Percentiles rank a stretch among this genome's conserved stretches.
These are phyloP conservation scores for Trichodelitschia bisporula DNA, from an alignment of 495 filamentous ascomycete genomes.

Conservation along the genomic window DNA sequence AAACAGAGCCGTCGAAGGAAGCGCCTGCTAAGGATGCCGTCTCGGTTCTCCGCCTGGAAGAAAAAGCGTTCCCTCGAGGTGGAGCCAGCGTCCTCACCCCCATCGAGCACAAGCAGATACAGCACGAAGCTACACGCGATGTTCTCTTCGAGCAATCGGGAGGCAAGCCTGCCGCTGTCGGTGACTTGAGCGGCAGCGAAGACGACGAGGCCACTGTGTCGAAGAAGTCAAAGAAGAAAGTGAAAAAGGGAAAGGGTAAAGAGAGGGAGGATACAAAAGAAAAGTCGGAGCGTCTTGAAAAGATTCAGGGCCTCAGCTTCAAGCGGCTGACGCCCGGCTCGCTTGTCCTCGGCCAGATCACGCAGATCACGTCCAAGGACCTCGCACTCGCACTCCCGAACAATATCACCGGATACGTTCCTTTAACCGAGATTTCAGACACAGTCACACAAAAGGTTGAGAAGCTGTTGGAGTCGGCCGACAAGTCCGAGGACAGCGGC, in stretches of 20 bases:
- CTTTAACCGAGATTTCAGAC: conserved; percentile 74
- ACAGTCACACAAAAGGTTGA: conserved; percentile 42
- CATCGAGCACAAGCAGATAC: conserved; percentile 86
- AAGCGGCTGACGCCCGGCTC: conserved; percentile 70
- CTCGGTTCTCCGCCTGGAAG: conserved; percentile 47
- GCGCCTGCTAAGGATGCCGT: conserved; percentile 2
- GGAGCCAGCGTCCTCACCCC: conserved; percentile 79
- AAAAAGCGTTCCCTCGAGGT: conserved; percentile 74
- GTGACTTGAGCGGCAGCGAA: conserved; percentile 19
- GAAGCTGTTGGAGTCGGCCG: conserved; percentile 31
- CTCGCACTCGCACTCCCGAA: conserved; percentile 69
- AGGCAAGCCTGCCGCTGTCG: conserved; percentile 18
- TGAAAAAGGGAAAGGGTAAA: conserved; percentile 19
- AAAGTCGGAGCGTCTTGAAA: conserved; percentile 33
- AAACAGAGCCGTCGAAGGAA: conserved; percentile 1
- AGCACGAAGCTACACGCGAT: conserved; percentile 77
- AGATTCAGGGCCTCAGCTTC: conserved; percentile 69
- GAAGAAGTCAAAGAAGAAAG: conserved; percentile 22
- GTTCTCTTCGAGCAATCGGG: conserved; percentile 73
- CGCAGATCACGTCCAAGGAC: conserved; percentile 54
- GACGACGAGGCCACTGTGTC: conserved; percentile 25
- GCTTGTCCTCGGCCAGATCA: conserved; percentile 65
- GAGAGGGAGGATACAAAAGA: conserved; percentile 10
- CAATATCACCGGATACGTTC: conserved; percentile 70
- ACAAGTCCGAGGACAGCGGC: conserved; percentile 25